A percentile compares a stretch with the other conserved stretches of the same genome.
phyloP scores from a whole-genome alignment of 768 basidiomycete species.

The Tulasnella sp. region DNA sequence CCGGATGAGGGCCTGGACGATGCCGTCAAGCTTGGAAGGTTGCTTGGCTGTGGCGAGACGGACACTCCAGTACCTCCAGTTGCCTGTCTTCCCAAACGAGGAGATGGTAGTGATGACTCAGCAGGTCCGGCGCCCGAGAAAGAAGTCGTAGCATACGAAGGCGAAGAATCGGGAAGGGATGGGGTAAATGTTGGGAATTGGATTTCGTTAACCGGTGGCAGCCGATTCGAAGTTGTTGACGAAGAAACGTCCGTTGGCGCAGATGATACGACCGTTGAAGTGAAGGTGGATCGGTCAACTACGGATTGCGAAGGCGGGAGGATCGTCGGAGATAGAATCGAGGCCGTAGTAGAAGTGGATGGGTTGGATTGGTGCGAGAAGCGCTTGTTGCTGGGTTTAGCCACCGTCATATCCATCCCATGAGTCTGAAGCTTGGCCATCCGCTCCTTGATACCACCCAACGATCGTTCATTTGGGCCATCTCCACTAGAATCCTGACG shows the following conservation, averaged over 20 bases:
- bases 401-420: conserved; percentile 45
- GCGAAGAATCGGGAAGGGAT: conserved; percentile 27
- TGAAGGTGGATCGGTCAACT: conserved; percentile 20
- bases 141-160: neutral
- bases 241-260: conserved; percentile 15
- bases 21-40: neutral
- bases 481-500: conserved; percentile 31
- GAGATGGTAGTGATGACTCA: neutral
- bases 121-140: neutral
- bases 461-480: conserved; percentile 45
- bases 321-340: conserved; percentile 16
- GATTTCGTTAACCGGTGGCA: neutral
- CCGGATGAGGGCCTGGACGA: neutral
- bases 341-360: conserved; percentile 32
- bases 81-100: neutral
- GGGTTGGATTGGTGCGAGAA: conserved; percentile 48
- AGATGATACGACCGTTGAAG: neutral
- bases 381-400: conserved; percentile 43
- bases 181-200: conserved; percentile 27
- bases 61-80: neutral
- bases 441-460: conserved; percentile 77
- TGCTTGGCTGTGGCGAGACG: neutral
- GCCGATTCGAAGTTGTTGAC: conserved; percentile 22
- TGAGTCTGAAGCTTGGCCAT: conserved; percentile 68
- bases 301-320: conserved; percentile 18